These are phyloP conservation scores for Phytophthora pluvialis DNA, from an alignment of 352 stramenopile species.

Conservation along the genomic window DNA sequence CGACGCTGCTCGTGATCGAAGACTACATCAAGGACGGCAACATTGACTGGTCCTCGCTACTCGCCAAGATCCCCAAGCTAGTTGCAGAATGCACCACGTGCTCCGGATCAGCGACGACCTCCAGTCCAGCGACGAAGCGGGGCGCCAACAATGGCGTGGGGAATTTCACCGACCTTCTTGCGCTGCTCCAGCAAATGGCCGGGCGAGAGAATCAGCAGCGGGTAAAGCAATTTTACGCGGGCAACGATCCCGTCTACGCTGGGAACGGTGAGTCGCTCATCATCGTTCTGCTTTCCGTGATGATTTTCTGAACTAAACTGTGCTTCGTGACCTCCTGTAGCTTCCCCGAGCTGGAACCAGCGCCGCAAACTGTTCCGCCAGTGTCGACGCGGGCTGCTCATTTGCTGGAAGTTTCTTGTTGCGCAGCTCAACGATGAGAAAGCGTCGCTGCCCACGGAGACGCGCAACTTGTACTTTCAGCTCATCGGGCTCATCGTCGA, in stretches of 20 bases:
- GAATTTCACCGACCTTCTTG: constrained; percentile 43
- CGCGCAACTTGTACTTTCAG: constrained; percentile 69
- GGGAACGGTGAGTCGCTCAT: constrained; percentile 13
- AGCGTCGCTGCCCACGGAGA: constrained; percentile 33
- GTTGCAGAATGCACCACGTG: constrained; percentile 47
- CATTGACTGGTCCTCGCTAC: constrained; percentile 45
- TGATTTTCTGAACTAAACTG: background rate
- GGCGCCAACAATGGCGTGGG: constrained; percentile 3
- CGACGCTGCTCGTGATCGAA: constrained; percentile 8
- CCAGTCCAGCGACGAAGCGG: constrained; percentile 12
- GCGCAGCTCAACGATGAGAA: constrained; percentile 64
- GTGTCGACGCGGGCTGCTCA: constrained; percentile 60
- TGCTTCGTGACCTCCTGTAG: constrained; percentile 8
- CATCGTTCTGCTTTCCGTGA: background rate
- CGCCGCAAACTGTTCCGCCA: constrained; percentile 58
- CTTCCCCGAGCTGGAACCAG: constrained; percentile 21
- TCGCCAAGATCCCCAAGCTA: constrained; percentile 51
- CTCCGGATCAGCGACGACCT: constrained; percentile 5
- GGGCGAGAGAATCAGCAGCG: constrained; percentile 59
- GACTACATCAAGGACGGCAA: constrained; percentile 22
- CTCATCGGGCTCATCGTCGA: constrained; percentile 69
- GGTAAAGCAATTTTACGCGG: constrained; percentile 62
- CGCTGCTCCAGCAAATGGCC: constrained; percentile 66
- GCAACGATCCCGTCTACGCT: constrained; percentile 20
- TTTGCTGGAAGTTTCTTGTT: constrained; percentile 74